Evolutionary conservation across 495 filamentous ascomycete species (phyloP), one percentile per base, ranked within the genome.

Genomic region (Rusavskia elegans): DNA sequence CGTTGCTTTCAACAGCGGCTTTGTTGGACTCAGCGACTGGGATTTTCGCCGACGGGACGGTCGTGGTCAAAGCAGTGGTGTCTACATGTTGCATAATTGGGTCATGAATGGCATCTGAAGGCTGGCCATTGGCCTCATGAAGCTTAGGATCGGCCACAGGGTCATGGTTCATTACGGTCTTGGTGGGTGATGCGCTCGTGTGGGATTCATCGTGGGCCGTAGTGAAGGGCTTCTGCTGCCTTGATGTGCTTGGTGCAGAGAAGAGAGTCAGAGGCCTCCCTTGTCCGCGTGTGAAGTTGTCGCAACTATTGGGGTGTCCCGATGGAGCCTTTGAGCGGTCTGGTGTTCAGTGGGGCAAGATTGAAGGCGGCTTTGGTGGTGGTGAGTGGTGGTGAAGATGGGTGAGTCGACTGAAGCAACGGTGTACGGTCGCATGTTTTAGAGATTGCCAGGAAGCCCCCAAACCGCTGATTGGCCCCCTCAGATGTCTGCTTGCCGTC

Each of bases 91-190:
- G 48, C 29, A 29, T 2, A 2, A 29, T 20, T 25, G 19, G 23
- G 21, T 35, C 32, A 4, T 27, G 25, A 27, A 6, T 3, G 7
- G 25, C 1, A 35, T 35, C 32, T 14, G 44, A 25, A 29, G 23
- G 44, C 19, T 46, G 20, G 21, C 23, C 23, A 23, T 16, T 23
- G 44, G 4, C 20, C 11, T 46, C 21, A 29, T 23, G 44, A 29
- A 25, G 20, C 11, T 46, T 29, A 11, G 20, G 14, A 0, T 29
- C 44, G 17, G 30, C 32, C 4, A 25, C 16, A n/a, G 38, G 21
- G 3, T 45, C 50, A 45, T 53, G n/a, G 27, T 45, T 45, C 50
- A 53, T 53, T 9, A 53, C 50, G 38, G 16, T 53, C 25, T 19
- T 9, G 21, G 13, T 20, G n/a, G 3, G 20, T 32, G 16, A 21